Evolutionary conservation across 1,284 basidiomycete species (phyloP).

Genomic region (Cryptococcus deneoformans): DNA sequence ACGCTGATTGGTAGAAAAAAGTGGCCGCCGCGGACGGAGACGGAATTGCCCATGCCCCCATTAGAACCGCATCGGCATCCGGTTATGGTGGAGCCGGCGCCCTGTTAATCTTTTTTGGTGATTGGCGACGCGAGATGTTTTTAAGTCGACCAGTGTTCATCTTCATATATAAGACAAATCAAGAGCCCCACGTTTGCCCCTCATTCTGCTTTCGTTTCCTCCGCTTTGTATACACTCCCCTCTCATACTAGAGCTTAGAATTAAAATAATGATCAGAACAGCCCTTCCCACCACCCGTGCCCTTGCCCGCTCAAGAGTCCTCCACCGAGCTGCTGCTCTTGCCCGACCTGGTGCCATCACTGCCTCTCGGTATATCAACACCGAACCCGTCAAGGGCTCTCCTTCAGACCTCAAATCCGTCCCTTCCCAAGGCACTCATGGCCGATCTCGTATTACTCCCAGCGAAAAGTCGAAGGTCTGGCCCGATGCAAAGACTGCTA

Average conservation of each 20-base stretch:
- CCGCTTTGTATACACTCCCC: not conserved
- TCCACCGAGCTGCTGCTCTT: not conserved
- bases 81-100: no score
- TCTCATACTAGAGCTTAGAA: not conserved
- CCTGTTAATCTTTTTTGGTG: no score
- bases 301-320: not conserved
- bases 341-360: not conserved
- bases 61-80: no score
- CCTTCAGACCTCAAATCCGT: conserved; percentile 21
- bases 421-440: conserved; percentile 20
- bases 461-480: conserved; percentile 62
- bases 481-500: conserved; percentile 72
- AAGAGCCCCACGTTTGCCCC: not conserved
- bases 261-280: not conserved
- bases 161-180: not conserved
- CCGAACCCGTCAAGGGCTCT: not conserved
- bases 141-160: not conserved
- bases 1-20: no score
- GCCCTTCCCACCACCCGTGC: not conserved
- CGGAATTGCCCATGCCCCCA: no score
- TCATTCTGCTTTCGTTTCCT: not conserved
- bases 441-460: conserved; percentile 23
- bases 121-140: no score
- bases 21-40: no score
- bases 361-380: not conserved